Evolutionary conservation across 106 monocot genomes (phyloP), one percentile per base, ranked within the genome.

Genomic region (Vanilla planifolia): DNA sequence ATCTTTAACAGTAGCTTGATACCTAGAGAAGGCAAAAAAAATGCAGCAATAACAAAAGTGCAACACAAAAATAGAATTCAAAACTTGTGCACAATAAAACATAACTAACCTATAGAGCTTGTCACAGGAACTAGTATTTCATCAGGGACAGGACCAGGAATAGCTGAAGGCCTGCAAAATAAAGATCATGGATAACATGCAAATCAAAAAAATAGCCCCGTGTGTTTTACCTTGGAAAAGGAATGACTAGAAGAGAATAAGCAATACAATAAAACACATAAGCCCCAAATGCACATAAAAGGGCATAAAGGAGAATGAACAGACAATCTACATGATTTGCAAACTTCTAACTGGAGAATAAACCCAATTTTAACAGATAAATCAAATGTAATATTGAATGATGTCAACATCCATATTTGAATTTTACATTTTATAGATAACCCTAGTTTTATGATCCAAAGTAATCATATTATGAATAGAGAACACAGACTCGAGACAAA

Each of bases 131-230:
- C 71, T 51, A 98, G 62, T 65, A 98, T 34, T 74, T 98, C 91
- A 77, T 98, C 87, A 67, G 96, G 96, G 59, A 73, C 74, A 47
- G 91, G 88, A 59, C 96, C 96, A 68, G 96, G 96, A 71, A 98
- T 98, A 72, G 84, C 71, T 23, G 96, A 98, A 50, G 91, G 91
- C 70, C 96, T 98, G 79, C 61, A 71, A 51, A 57, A 57, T 16
- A 57, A 53, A 20, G 3, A 57, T 5, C 19, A 57, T 34, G 20
- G 20, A 57, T 57, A 19, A 15, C 5, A 55, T 28, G 2, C 33
- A 56, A 56, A 56, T 33, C n/a, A 56, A 20, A 29, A 33, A 56
- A 16, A 7, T 15, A 11, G 3, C 8, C 7, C 7, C 16, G 19
- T 56, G 16, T 33, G 9, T 11, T 56, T 56, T 34, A 19, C 23